phyloP scores from a whole-genome alignment of 495 filamentous ascomycete species.

The Neurospora sp. region DNA sequence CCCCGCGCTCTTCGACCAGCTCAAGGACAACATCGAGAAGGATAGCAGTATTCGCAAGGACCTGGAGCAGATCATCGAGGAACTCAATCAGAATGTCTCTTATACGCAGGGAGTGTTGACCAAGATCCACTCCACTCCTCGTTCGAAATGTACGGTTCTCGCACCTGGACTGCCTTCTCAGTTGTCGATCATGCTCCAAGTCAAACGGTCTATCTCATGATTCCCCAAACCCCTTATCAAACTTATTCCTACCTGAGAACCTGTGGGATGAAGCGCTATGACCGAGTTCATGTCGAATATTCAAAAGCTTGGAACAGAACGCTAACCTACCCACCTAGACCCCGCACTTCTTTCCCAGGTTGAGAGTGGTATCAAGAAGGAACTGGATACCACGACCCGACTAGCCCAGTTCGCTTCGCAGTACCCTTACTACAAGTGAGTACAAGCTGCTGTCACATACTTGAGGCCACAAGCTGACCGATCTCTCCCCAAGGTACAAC shows the following conservation, averaged over 20 bases:
- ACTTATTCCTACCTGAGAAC: not conserved
- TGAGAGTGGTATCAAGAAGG: conserved; percentile 44
- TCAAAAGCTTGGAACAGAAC: not conserved
- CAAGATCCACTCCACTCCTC: conserved; percentile 78
- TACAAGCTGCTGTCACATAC: not conserved
- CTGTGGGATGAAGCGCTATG: not conserved
- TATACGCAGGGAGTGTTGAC: conserved; percentile 71
- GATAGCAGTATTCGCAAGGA: conserved; percentile 74
- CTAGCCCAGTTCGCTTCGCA: conserved; percentile 63
- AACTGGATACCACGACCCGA: conserved; percentile 44
- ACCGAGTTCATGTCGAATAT: not conserved
- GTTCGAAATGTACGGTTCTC: conserved; percentile 54
- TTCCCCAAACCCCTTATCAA: not conserved
- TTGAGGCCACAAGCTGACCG: not conserved
- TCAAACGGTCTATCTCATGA: not conserved
- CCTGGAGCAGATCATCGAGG: conserved; percentile 68
- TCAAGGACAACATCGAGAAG: conserved; percentile 84
- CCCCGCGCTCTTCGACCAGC: conserved; percentile 72
- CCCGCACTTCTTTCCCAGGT: conserved; percentile 39
- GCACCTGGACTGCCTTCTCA: not conserved
- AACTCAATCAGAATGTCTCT: conserved; percentile 54
- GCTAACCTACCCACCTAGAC: conserved; percentile 4
- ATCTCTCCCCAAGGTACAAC: conserved; percentile 50
- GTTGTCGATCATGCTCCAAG: not conserved
- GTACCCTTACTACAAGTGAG: conserved; percentile 85